Percentiles rank a stretch among this genome's conserved stretches.
Evolutionary conservation across 2,329 filamentous ascomycete genomes (phyloP).

Genomic region (Cladosporium sp.): DNA sequence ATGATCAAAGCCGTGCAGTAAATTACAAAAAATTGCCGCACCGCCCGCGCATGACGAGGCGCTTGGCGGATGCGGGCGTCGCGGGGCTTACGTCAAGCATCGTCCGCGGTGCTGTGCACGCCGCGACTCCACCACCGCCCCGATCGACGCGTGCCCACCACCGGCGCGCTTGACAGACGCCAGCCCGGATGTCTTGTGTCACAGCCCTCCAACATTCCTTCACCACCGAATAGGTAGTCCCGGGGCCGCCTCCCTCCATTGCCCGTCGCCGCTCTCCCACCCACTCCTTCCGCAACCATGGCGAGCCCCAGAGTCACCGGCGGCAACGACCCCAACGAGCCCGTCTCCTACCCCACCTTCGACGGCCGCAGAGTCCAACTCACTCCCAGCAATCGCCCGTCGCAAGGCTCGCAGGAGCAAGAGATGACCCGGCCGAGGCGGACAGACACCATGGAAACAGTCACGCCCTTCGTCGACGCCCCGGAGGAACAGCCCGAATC

Average conservation of each 20-base stretch:
- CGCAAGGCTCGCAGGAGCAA: not conserved
- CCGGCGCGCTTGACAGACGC: not conserved
- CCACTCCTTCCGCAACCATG: slow-evolving; percentile 1
- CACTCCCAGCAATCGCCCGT: slow-evolving; percentile 1
- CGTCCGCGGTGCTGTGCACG: too few species aligned
- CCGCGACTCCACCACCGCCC: too few species aligned
- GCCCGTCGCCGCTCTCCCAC: not conserved
- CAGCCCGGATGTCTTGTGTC: not conserved
- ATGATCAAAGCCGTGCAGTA: too few species aligned
- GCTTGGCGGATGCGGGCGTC: too few species aligned
- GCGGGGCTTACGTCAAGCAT: too few species aligned
- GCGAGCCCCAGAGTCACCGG: not conserved
- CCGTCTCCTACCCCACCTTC: slow-evolving; percentile 12
- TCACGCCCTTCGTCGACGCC: slow-evolving; percentile 25
- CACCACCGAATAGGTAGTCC: too few species aligned
- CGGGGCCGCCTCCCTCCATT: too few species aligned
- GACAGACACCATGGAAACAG: slow-evolving; percentile 25
- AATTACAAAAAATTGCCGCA: too few species aligned
- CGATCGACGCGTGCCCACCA: too few species aligned
- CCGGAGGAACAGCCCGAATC: slow-evolving; percentile 16
- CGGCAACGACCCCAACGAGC: not conserved
- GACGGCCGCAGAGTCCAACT: slow-evolving; percentile 9
- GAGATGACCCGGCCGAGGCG: slow-evolving; percentile 12
- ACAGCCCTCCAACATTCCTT: too few species aligned
- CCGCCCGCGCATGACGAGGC: too few species aligned